Evolutionary conservation across 805 yeast species (phyloP).

Genomic region (Teunomyces atbi): DNA sequence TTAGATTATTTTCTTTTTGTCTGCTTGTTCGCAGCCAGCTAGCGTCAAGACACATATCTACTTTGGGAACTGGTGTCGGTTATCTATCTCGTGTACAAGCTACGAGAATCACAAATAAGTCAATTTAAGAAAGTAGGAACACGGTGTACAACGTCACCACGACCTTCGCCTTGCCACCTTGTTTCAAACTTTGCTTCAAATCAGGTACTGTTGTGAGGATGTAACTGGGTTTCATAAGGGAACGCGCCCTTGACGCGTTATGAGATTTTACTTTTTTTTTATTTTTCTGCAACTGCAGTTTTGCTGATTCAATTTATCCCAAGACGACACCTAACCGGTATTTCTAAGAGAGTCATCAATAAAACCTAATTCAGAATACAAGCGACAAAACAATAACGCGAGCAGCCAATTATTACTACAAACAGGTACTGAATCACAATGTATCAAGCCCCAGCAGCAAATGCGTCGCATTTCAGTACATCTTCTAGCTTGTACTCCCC

Average conservation of each 20-base stretch:
- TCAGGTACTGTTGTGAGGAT: not conserved
- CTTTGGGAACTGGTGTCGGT: not conserved
- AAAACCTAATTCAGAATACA: not conserved
- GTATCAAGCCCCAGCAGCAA: slow-evolving; percentile 7
- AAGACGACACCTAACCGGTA: slow-evolving; percentile 3
- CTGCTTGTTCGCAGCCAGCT: not conserved
- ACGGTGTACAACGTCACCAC: too few relatives aligned
- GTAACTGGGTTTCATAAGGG: not conserved
- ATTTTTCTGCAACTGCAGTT: not conserved
- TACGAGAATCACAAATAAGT: too few relatives aligned
- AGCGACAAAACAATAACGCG: not conserved
- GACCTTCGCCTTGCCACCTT: too few relatives aligned
- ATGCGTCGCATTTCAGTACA: slow-evolving; percentile 25
- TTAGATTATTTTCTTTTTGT: not conserved
- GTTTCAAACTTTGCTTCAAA: too few relatives aligned
- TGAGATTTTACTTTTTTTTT: not conserved
- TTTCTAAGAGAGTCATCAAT: not conserved
- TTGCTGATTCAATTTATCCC: not conserved
- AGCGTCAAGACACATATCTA: not conserved
- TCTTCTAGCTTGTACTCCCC: slow-evolving; percentile 39
- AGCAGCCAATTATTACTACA: not conserved
- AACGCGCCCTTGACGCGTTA: slow-evolving; percentile 5
- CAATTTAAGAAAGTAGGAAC: too few relatives aligned
- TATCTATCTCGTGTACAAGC: too few relatives aligned
- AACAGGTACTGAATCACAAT: slow-evolving; percentile 1